Conservation (phyloP, 2,329 filamentous ascomycete species). For the Parafenestella ontariensis region DNA sequence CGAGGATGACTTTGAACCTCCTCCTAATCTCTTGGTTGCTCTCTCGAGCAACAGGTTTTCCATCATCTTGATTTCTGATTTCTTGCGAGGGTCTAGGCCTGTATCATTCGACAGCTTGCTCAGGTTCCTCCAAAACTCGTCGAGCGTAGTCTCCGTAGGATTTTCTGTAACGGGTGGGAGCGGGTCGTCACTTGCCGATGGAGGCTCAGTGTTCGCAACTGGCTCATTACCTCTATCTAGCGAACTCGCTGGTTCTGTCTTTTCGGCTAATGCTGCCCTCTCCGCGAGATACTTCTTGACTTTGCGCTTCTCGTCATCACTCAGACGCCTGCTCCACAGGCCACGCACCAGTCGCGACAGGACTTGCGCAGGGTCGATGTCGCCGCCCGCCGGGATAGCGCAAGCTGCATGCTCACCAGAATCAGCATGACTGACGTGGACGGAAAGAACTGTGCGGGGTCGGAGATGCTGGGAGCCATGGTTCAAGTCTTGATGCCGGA, state of each 20-base stretch:
- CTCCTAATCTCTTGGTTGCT: conserved; percentile 21
- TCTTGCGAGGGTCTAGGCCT: conserved; percentile 12
- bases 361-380: conserved; percentile 26
- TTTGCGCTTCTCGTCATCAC: conserved; percentile 30
- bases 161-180: conserved; percentile 4
- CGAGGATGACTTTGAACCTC: conserved; percentile 21
- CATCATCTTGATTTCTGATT: conserved; percentile 19
- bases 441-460: conserved; percentile 22
- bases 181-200: neutral
- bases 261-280: conserved; percentile 8
- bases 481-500: conserved; percentile 44
- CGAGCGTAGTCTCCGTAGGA: conserved; percentile 6
- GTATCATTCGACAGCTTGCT: conserved; percentile 17
- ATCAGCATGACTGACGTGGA: conserved; percentile 32
- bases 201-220: conserved; percentile 2
- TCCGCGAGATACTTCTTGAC: conserved; percentile 30
- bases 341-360: conserved; percentile 35
- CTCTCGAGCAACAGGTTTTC: conserved; percentile 22
- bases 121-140: conserved; percentile 12
- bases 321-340: conserved; percentile 30
- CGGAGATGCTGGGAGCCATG: conserved; percentile 12
- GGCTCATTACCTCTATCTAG: conserved; percentile 8
- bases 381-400: conserved; percentile 25
- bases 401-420: conserved; percentile 35
- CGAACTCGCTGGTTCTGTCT: conserved; percentile 3